phyloP scores from a whole-genome alignment of 345 rosid species.

The Populus davidiana region DNA sequence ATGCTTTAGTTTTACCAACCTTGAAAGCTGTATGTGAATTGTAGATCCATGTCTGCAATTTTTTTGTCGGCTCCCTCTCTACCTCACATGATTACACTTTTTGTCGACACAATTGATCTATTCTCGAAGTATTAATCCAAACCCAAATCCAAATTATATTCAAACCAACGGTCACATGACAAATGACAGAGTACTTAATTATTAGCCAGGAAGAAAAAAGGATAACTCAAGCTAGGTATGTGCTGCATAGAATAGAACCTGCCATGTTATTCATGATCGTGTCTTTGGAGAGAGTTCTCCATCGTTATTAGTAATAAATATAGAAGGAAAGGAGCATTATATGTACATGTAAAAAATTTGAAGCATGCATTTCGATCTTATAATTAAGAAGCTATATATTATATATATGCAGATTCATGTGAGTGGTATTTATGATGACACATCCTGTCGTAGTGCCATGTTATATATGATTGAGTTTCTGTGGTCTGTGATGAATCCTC shows the following conservation, averaged over 20 bases:
- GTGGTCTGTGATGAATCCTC: not conserved
- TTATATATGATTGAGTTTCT: not conserved
- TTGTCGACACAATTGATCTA: slow-evolving; percentile 13
- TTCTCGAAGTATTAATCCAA: not conserved
- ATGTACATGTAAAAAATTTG: not conserved
- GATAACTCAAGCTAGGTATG: not conserved
- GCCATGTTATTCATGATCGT: not conserved
- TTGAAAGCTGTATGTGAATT: slow-evolving; percentile 13
- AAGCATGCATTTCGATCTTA: not conserved
- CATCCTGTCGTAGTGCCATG: not conserved
- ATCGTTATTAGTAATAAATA: not conserved
- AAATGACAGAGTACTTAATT: slow-evolving; percentile 5
- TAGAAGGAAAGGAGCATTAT: not conserved
- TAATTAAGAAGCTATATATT: not conserved
- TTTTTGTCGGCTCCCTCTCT: slow-evolving; percentile 8
- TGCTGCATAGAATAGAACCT: not conserved
- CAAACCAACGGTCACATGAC: slow-evolving; percentile 23
- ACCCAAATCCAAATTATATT: slow-evolving; percentile 13
- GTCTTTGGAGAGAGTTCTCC: not conserved
- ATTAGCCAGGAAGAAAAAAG: not conserved
- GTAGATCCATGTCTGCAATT: not conserved
- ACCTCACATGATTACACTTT: slow-evolving; percentile 9
- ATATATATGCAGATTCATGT: not conserved
- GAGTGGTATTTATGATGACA: not conserved
- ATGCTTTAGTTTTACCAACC: not conserved